Conservation (phyloP, 306 rosid genomes). For the Purshia tridentata region DNA sequence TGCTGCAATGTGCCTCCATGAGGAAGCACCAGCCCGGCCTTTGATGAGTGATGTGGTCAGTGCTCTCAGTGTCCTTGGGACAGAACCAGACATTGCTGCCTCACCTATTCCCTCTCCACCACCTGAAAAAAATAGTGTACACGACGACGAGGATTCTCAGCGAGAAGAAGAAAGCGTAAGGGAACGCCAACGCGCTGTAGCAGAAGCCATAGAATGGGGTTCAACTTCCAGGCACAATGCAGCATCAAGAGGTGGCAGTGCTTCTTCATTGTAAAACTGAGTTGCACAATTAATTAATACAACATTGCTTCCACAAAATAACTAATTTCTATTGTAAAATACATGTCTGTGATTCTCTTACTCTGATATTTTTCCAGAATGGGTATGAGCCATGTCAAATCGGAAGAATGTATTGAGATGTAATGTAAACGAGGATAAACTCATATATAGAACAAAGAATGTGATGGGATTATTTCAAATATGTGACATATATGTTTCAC, state of each 20-base stretch:
- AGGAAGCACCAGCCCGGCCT: conserved; percentile 74
- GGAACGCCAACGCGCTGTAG: conserved; percentile 70
- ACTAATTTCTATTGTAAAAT: neutral
- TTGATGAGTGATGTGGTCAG: conserved; percentile 81
- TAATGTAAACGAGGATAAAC: neutral
- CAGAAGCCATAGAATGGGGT: conserved; percentile 94
- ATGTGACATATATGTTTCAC: neutral
- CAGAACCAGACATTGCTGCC: conserved; percentile 13
- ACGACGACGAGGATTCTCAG: conserved; percentile 14
- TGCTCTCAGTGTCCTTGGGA: conserved; percentile 76
- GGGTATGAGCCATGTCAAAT: neutral
- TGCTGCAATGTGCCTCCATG: conserved; percentile 93
- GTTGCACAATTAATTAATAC: too few species aligned
- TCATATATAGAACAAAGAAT: neutral
- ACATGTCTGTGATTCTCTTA: neutral
- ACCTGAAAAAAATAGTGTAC: conserved; percentile 2
- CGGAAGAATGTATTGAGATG: neutral
- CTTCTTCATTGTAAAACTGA: conserved; percentile 39
- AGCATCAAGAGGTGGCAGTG: conserved; percentile 25
- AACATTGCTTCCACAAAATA: neutral
- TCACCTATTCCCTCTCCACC: conserved; percentile 37
- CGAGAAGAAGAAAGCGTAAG: conserved; percentile 27
- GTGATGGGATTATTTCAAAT: neutral
- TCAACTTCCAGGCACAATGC: conserved; percentile 48
- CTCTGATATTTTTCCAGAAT: neutral